Conservation (phyloP, 176 grass and related monocot genomes). For the Rhynchospora pubera region DNA sequence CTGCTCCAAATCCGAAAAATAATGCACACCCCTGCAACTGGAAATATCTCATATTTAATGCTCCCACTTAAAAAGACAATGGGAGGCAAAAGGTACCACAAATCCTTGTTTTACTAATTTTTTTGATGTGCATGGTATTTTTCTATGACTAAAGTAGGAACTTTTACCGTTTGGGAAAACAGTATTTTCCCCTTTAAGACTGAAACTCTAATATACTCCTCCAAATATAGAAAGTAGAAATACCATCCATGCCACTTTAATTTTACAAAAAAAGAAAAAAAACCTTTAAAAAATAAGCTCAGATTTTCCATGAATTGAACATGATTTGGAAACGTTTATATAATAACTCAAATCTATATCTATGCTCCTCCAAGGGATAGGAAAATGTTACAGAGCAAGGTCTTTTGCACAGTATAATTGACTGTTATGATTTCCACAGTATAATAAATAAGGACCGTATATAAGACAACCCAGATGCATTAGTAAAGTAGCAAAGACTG, state of each 20-base stretch:
- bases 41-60: neutral
- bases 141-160: neutral
- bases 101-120: neutral
- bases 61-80: neutral
- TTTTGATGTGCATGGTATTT: neutral
- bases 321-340: too few species aligned
- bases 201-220: neutral
- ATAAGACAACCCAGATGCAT: neutral
- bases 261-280: neutral
- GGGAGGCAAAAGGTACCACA: neutral
- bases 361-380: too few species aligned
- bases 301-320: too few species aligned
- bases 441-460: neutral
- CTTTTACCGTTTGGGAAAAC: neutral
- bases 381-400: too few species aligned
- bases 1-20: neutral
- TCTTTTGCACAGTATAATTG: neutral
- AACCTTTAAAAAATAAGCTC: neutral
- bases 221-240: neutral
- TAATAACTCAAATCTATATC: too few species aligned
- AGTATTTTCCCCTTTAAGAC: neutral
- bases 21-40: neutral
- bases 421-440: constrained; percentile 4
- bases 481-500: neutral
- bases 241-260: neutral